phyloP scores from a whole-genome alignment of 495 filamentous ascomycete species.

The Hypoxylon fragiforme region DNA sequence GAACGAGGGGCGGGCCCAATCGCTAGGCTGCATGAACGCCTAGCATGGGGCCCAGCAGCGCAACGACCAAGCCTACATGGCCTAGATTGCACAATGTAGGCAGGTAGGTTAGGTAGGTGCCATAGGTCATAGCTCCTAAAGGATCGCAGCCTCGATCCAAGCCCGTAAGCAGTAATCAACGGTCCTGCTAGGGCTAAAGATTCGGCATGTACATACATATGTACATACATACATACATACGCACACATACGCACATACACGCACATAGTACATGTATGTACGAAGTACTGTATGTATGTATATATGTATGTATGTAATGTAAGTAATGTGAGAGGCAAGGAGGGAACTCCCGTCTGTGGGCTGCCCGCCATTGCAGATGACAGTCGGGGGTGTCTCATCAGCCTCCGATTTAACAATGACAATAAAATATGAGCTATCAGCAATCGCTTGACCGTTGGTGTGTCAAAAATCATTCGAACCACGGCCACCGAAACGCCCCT shows the following conservation, averaged over 20 bases:
- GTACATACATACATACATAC: not conserved
- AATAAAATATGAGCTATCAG: slow-evolving; percentile 35
- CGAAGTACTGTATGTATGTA: too few relatives aligned
- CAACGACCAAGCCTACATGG: slow-evolving; percentile 8
- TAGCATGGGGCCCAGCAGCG: slow-evolving; percentile 23
- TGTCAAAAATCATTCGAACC: slow-evolving; percentile 13
- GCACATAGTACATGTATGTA: too few relatives aligned
- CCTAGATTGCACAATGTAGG: slow-evolving; percentile 3
- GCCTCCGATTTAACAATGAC: slow-evolving; percentile 30
- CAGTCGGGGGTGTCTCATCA: slow-evolving; percentile 34
- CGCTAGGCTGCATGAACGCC: slow-evolving; percentile 37
- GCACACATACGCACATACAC: not conserved
- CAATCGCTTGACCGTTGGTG: slow-evolving; percentile 16
- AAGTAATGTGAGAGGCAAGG: slow-evolving; percentile 17
- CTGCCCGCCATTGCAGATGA: slow-evolving; percentile 29
- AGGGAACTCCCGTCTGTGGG: slow-evolving; percentile 32
- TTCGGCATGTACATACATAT: slow-evolving; percentile 11
- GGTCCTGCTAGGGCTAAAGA: slow-evolving; percentile 14
- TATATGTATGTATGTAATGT: not conserved
- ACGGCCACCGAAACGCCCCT: slow-evolving; percentile 2
- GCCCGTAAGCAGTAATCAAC: slow-evolving; percentile 26
- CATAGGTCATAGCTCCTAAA: slow-evolving; percentile 19
- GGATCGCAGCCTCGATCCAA: slow-evolving; percentile 28
- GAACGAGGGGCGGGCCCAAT: slow-evolving; percentile 31
- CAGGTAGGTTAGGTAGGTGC: slow-evolving; percentile 2